A percentile compares a stretch with the other conserved stretches of the same genome.
Conservation (phyloP, 2,329 filamentous ascomycete genomes). For the Fusarium camptoceras region DNA sequence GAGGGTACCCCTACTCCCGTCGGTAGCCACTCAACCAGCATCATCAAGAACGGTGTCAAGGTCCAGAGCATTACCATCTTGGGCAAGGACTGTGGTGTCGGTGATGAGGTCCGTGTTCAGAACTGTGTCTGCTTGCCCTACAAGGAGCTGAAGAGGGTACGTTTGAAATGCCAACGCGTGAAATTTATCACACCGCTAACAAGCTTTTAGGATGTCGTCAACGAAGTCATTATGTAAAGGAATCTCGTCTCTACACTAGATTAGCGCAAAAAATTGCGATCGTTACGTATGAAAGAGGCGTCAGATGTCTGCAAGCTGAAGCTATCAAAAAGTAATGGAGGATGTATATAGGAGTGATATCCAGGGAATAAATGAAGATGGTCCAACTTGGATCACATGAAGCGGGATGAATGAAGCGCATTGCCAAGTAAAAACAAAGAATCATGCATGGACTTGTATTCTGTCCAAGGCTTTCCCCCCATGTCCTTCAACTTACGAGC, state of each 20-base stretch:
- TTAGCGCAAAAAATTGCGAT: conserved; percentile 27
- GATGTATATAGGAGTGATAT: conserved; percentile 26
- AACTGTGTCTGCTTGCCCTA: conserved; percentile 98
- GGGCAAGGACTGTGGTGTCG: conserved; percentile 94
- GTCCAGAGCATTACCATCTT: conserved; percentile 98
- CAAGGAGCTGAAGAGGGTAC: conserved; percentile 95
- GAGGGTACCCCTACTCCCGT: conserved; percentile 93
- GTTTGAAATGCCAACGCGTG: conserved; percentile 45
- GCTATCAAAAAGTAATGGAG: conserved; percentile 34
- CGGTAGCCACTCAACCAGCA: conserved; percentile 89
- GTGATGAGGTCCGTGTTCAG: conserved; percentile 94
- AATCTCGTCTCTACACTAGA: conserved; percentile 21
- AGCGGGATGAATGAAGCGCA: conserved; percentile 5
- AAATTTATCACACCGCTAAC: conserved; percentile 43
- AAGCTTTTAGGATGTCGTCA: conserved; percentile 77
- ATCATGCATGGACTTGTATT: conserved; percentile 35
- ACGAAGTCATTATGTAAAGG: conserved; percentile 89
- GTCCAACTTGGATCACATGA: conserved; percentile 3
- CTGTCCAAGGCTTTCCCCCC: conserved; percentile 12
- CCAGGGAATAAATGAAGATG: conserved; percentile 23
- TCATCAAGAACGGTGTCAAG: conserved; percentile 98
- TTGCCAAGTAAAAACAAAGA: conserved; percentile 17
- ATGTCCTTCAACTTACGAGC: not conserved
- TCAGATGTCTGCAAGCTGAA: conserved; percentile 19
- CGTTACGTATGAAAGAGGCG: conserved; percentile 13